Conservation (phyloP, 345 rosid genomes). For the Citrus glauca region DNA sequence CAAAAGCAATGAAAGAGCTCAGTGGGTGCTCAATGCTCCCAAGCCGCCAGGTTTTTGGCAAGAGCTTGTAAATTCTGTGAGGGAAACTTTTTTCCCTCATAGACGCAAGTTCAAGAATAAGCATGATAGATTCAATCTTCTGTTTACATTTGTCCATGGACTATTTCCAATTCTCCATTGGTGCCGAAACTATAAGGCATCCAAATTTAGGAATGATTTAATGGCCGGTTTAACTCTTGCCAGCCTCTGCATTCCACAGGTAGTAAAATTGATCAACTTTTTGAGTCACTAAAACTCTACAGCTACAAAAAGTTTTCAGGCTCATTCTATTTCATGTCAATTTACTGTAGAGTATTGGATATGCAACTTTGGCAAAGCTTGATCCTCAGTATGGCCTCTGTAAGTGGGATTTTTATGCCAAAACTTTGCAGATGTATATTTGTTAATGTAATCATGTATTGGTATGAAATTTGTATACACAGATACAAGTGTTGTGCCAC, state of each 20-base stretch:
- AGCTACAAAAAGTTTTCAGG: too few relatives aligned
- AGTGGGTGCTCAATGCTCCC: slow-evolving; percentile 70
- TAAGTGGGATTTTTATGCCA: slow-evolving; percentile 28
- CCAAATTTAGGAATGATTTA: slow-evolving; percentile 68
- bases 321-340: background rate
- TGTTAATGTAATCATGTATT: background rate
- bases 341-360: slow-evolving; percentile 77
- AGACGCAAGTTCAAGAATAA: slow-evolving; percentile 32
- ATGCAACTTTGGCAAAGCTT: slow-evolving; percentile 88
- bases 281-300: background rate
- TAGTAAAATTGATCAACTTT: slow-evolving; percentile 6
- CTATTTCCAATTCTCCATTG: slow-evolving; percentile 71
- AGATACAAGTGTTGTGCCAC: slow-evolving; percentile 90
- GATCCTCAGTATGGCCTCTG: slow-evolving; percentile 95
- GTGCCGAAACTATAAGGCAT: slow-evolving; percentile 48
- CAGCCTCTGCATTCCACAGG: slow-evolving; percentile 98
- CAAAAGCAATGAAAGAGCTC: slow-evolving; percentile 34
- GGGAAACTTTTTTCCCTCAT: slow-evolving; percentile 27
- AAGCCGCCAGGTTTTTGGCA: slow-evolving; percentile 62
- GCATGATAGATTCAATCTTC: slow-evolving; percentile 27
- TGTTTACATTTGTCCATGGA: slow-evolving; percentile 31
- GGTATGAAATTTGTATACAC: background rate
- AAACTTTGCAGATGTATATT: background rate
- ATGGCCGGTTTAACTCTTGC: slow-evolving; percentile 92
- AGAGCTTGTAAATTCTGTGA: slow-evolving; percentile 39